Evolutionary conservation across 2,329 filamentous ascomycete genomes (phyloP).

Genomic region (Magnaporthiopsis incrustans): DNA sequence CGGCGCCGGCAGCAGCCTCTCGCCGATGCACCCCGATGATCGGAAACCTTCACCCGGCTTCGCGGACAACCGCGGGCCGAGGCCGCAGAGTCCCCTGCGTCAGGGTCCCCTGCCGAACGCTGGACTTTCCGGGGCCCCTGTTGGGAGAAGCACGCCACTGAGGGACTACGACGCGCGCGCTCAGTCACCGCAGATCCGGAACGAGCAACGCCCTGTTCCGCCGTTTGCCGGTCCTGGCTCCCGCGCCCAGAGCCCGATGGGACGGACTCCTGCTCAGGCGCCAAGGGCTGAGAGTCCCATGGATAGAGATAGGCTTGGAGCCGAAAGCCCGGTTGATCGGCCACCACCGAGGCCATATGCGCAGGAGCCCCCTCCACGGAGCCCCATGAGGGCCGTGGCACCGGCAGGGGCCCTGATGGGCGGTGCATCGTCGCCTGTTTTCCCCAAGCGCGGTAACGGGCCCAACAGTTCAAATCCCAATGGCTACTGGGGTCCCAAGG

Average conservation of each 20-base stretch:
- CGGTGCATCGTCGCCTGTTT: neutral
- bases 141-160: neutral
- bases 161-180: neutral
- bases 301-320: neutral
- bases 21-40: neutral
- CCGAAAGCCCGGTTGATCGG: conserved; percentile 5
- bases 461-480: neutral
- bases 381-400: neutral
- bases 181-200: neutral
- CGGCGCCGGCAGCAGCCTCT: neutral
- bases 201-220: neutral
- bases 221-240: conserved; percentile 1
- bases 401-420: neutral
- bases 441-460: neutral
- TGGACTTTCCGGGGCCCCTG: neutral
- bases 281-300: conserved; percentile 8
- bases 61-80: neutral
- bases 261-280: neutral
- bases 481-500: neutral
- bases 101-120: neutral
- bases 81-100: conserved; percentile 8
- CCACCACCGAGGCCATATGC: neutral
- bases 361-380: neutral
- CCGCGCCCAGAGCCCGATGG: conserved; percentile 7
- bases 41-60: neutral